Evolutionary conservation across 164 flowering plant genomes (phyloP), one percentile per base, ranked within the genome.

Genomic region (Magnolia kwangsiensis): DNA sequence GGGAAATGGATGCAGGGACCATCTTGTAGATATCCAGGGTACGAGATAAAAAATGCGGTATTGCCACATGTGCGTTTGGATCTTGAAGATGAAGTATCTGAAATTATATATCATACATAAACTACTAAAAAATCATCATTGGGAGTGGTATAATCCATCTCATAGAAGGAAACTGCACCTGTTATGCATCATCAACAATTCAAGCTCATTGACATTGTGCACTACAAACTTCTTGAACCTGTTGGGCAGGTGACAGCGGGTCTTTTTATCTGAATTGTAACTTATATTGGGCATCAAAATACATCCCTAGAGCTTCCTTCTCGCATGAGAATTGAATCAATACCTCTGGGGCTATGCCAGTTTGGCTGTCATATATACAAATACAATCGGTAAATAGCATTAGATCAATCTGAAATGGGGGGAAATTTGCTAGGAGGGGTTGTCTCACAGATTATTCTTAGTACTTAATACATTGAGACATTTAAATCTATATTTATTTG

Each of bases 321-420:
- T 82, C n/a, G 88, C 96, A 55, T 92, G 79, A 18, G 93, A 91
- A 71, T 91, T 92, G 93, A 91, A 71, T 91, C 94, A 83, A 90
- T 90, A 88, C 96, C 96, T 89, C 90, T 91, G 0, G 96, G 96
- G 72, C 96, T 86, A 2, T 91, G 80, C 93, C 93, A 91, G 85
- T 66, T 91, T 79, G 80, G 20, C 96, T 91, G 83, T 63, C 65
- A 63, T 14, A 51, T 37, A n/a, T 68, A 9, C 61, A 55, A 55
- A n/a, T 68, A 9, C 61, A 55, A 55, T 55, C 18, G 8, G 61
- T 16, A 55, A 3, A 55, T 55, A 11, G 61, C 18, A 55, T 55
- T 9, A 55, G 3, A 55, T 9, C 16, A 55, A 55, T 55, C 13
- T 11, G 61, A 55, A 55, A 11, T 37, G 45, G 45, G 45, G 45